Evolutionary conservation across 2,329 filamentous ascomycete genomes (phyloP).

Genomic region (Aspergillus sp.): DNA sequence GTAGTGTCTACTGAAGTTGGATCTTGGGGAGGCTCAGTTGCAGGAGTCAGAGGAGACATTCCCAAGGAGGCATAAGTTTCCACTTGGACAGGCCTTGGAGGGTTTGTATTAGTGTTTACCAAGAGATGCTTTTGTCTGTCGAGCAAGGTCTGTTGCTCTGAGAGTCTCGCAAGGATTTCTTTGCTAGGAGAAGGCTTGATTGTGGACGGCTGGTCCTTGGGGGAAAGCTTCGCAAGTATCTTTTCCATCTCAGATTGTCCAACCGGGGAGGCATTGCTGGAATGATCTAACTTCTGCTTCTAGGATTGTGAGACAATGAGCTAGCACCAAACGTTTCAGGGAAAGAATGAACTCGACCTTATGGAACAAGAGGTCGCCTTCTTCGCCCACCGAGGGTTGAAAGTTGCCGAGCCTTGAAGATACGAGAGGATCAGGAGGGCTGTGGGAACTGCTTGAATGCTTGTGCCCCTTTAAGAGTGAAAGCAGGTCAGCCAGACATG

Average conservation of each 20-base stretch:
- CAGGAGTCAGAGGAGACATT: constrained; percentile 12
- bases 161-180: constrained; percentile 57
- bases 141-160: constrained; percentile 59
- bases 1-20: constrained; percentile 6
- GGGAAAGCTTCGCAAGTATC: constrained; percentile 38
- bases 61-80: constrained; percentile 15
- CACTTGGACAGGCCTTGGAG: constrained; percentile 4
- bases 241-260: constrained; percentile 55
- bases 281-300: constrained; percentile 42
- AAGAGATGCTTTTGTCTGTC: constrained; percentile 52
- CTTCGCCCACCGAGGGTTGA: constrained; percentile 16
- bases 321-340: background rate
- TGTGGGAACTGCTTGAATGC: constrained; percentile 16
- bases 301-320: constrained; percentile 28
- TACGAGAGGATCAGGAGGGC: constrained; percentile 24
- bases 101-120: constrained; percentile 9
- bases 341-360: constrained; percentile 27
- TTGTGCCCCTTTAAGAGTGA: constrained; percentile 16
- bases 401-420: constrained; percentile 28
- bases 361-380: constrained; percentile 19
- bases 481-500: background rate
- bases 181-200: constrained; percentile 11
- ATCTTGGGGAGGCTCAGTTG: constrained; percentile 7
- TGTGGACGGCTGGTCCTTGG: constrained; percentile 22
- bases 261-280: constrained; percentile 17